These are phyloP conservation scores for Lippia alba DNA, from an alignment of 305 asterid species.

Conservation along the genomic window DNA sequence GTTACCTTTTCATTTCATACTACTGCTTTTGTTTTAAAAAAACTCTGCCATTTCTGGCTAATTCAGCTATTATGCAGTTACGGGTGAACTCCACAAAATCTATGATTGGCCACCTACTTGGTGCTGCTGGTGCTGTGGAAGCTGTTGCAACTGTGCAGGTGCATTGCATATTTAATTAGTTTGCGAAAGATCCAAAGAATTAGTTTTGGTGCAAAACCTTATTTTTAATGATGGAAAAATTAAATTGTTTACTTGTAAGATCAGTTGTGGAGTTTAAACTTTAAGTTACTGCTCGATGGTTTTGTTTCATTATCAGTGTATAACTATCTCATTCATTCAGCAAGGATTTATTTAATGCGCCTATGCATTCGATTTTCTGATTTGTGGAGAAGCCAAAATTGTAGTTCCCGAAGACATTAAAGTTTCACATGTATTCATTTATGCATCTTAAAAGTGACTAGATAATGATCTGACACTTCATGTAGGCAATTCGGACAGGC, in stretches of 20 bases:
- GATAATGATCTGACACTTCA: conserved; percentile 29
- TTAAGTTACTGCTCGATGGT: conserved; percentile 19
- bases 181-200: conserved; percentile 12
- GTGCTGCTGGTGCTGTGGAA: conserved; percentile 97
- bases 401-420: conserved; percentile 15
- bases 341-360: neutral
- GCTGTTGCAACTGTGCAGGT: conserved; percentile 95
- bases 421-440: neutral
- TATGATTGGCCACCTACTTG: conserved; percentile 90
- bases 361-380: too few relatives aligned
- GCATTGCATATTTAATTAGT: conserved; percentile 30
- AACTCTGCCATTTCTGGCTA: conserved; percentile 26
- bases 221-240: conserved; percentile 17
- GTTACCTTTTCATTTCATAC: conserved; percentile 29
- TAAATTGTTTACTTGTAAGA: neutral
- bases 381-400: neutral
- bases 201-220: neutral
- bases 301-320: conserved; percentile 9
- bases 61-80: conserved; percentile 55
- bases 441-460: conserved; percentile 17
- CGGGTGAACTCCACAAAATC: conserved; percentile 90
- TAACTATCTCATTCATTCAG: neutral
- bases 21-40: conserved; percentile 23
- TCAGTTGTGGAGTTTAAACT: conserved; percentile 27
- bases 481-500: conserved; percentile 63